Evolutionary conservation across 306 rosid genomes (phyloP).

Genomic region (Glycine latifolia): DNA sequence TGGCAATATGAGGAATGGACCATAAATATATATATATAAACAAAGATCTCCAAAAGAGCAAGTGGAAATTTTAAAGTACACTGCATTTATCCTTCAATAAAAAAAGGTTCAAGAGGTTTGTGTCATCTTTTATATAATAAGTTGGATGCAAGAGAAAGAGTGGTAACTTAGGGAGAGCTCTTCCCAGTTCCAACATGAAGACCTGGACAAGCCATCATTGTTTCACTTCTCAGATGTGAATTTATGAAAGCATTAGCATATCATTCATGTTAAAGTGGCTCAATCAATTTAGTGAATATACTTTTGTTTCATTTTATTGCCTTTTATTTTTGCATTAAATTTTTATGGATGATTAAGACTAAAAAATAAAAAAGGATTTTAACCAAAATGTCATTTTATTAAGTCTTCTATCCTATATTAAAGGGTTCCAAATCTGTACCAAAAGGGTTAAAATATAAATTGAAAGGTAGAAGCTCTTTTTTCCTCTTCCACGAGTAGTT

Average conservation of each 20-base stretch:
- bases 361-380: slow-evolving; percentile 3
- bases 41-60: slow-evolving; percentile 39
- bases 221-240: slow-evolving; percentile 17
- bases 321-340: neutral
- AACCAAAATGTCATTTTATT: neutral
- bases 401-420: slow-evolving; percentile 3
- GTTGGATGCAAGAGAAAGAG: slow-evolving; percentile 17
- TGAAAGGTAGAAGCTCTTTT: neutral
- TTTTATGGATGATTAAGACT: slow-evolving; percentile 1
- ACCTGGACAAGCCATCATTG: slow-evolving; percentile 28
- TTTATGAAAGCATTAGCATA: slow-evolving; percentile 25
- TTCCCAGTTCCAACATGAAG: slow-evolving; percentile 33
- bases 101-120: neutral
- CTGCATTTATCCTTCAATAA: slow-evolving; percentile 39
- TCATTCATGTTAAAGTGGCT: neutral
- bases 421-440: slow-evolving; percentile 23
- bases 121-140: slow-evolving; percentile 6
- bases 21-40: slow-evolving; percentile 33
- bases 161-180: slow-evolving; percentile 17
- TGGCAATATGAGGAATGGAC: slow-evolving; percentile 50
- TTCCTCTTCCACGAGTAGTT: slow-evolving; percentile 1
- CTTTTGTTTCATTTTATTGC: neutral
- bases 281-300: slow-evolving; percentile 6
- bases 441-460: slow-evolving; percentile 12
- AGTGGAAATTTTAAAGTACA: slow-evolving; percentile 25